Conservation (phyloP, 352 stramenopile species). For the Pythium rishiriense region DNA sequence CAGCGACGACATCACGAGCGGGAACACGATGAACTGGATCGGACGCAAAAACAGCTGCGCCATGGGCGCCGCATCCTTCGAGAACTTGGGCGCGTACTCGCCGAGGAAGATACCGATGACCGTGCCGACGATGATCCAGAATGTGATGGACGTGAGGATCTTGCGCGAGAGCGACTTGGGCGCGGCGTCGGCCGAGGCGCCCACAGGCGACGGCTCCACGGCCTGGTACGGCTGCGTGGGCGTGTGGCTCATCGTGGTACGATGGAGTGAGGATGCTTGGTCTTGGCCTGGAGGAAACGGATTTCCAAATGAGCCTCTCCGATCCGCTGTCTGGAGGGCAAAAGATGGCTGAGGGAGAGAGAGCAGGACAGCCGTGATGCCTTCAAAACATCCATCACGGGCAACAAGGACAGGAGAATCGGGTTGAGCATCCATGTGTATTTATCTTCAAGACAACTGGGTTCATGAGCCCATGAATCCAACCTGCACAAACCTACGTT, state of each 20-base stretch:
- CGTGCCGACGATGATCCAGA: conserved; percentile 60
- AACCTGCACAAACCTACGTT: no score
- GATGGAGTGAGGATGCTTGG: background rate
- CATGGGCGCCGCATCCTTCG: conserved; percentile 47
- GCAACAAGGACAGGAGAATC: no score
- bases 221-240: conserved; percentile 29
- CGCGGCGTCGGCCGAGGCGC: conserved; percentile 8
- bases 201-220: conserved; percentile 31
- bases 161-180: conserved; percentile 34
- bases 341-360: background rate
- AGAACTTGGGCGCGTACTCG: conserved; percentile 46
- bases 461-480: no score
- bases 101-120: conserved; percentile 51
- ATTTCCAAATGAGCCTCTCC: conserved; percentile 6
- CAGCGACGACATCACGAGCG: conserved; percentile 64
- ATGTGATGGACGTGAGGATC: conserved; percentile 54
- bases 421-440: no score
- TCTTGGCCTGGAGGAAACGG: background rate
- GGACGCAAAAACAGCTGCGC: conserved; percentile 60
- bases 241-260: background rate
- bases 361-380: no score
- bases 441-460: no score
- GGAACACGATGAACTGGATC: conserved; percentile 31
- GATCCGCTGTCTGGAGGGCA: background rate
- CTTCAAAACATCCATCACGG: no score